Percentiles rank a stretch among this genome's conserved stretches.
phyloP scores from a whole-genome alignment of 2,329 filamentous ascomycete species.

The Apiospora koreana region DNA sequence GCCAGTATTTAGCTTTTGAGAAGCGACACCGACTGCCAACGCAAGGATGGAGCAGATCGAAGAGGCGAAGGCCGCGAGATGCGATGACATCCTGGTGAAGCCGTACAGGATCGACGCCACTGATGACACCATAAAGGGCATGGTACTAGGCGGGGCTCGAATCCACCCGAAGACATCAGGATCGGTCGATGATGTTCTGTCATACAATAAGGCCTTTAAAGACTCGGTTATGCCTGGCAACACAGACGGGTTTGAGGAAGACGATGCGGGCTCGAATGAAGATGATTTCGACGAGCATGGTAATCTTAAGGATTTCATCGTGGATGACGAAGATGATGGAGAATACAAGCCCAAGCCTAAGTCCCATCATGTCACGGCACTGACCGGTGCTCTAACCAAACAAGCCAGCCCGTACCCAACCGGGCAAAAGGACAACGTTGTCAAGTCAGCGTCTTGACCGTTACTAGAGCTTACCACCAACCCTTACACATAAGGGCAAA shows the following conservation, averaged over 20 bases:
- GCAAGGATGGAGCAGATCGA: no score
- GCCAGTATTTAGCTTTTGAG: no score
- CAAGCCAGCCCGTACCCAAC: not conserved
- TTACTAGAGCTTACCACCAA: not conserved
- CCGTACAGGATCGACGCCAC: no score
- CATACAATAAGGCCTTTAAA: constrained; percentile 71
- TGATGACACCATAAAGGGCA: no score
- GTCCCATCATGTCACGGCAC: constrained; percentile 9
- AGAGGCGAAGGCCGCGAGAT: no score
- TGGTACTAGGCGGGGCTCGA: no score
- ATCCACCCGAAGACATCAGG: no score
- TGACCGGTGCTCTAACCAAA: not conserved
- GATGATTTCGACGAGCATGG: constrained; percentile 25
- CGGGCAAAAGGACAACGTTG: not conserved
- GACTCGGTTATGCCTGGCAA: constrained; percentile 64
- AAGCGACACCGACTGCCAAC: no score
- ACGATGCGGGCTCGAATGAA: constrained; percentile 32
- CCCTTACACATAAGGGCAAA: constrained; percentile 22
- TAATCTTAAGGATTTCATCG: constrained; percentile 35
- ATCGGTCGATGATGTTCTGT: no score
- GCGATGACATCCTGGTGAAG: no score
- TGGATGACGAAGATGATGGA: constrained; percentile 29
- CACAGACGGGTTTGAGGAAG: constrained; percentile 35
- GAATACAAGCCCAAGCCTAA: not conserved
- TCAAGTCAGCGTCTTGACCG: no score